phyloP scores from a whole-genome alignment of 2,329 filamentous ascomycete species.

The Aspergillus sp. region DNA sequence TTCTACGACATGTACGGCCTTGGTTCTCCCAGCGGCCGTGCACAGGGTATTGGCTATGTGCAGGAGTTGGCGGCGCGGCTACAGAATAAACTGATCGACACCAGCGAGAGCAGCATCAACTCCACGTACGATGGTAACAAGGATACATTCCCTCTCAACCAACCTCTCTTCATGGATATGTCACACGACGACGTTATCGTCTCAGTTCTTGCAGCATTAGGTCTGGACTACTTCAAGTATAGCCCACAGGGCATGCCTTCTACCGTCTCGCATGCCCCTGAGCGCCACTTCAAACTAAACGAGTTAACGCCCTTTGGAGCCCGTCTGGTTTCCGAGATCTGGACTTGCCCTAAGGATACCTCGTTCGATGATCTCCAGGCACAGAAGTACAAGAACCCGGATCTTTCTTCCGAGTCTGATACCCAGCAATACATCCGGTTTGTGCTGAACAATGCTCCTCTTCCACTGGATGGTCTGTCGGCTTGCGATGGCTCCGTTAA shows the following conservation, averaged over 20 bases:
- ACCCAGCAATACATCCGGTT: constrained; percentile 32
- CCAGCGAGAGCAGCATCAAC: constrained; percentile 55
- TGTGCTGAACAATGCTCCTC: constrained; percentile 29
- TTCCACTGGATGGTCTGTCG: constrained; percentile 29
- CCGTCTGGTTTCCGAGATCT: constrained; percentile 56
- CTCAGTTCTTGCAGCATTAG: constrained; percentile 52
- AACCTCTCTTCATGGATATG: constrained; percentile 55
- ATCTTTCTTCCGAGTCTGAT: constrained; percentile 9
- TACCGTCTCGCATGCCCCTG: constrained; percentile 39
- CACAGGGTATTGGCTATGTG: constrained; percentile 55
- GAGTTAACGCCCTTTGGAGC: constrained; percentile 57
- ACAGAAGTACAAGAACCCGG: constrained; percentile 34
- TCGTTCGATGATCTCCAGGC: constrained; percentile 38
- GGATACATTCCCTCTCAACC: constrained; percentile 48
- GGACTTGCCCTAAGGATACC: constrained; percentile 45
- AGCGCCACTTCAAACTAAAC: constrained; percentile 52
- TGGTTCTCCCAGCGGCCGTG: constrained; percentile 52
- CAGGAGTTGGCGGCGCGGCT: constrained; percentile 54
- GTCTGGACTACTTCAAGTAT: constrained; percentile 53
- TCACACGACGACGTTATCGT: constrained; percentile 56
- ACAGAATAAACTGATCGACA: constrained; percentile 47
- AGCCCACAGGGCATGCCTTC: constrained; percentile 26
- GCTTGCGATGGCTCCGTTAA: constrained; percentile 26
- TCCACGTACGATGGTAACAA: constrained; percentile 49
- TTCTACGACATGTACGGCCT: constrained; percentile 49